Percentiles rank a stretch among this genome's conserved stretches.
Evolutionary conservation across 2,329 filamentous ascomycete species (phyloP).

Genomic region (Podosphaera leucotricha): DNA sequence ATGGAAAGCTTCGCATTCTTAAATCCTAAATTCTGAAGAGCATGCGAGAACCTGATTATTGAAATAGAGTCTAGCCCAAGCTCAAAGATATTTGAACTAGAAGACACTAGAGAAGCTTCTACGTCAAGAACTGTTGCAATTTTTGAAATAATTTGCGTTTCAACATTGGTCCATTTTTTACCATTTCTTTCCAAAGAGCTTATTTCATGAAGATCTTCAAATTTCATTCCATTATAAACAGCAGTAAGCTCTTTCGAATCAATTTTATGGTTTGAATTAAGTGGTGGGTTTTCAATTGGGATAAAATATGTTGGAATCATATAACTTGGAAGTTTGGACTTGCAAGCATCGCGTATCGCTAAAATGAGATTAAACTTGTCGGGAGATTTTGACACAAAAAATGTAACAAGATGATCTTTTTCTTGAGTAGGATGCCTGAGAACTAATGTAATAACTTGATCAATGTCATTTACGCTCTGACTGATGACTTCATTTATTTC

Average conservation of each 20-base stretch:
- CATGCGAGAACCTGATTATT: slow-evolving; percentile 42
- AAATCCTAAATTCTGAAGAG: slow-evolving; percentile 40
- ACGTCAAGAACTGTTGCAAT: slow-evolving; percentile 21
- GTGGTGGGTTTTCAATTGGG: slow-evolving; percentile 43
- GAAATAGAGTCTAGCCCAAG: slow-evolving; percentile 77
- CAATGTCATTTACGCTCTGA: slow-evolving; percentile 30
- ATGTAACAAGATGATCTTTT: slow-evolving; percentile 68
- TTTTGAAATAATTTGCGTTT: slow-evolving; percentile 25
- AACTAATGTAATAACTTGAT: slow-evolving; percentile 54
- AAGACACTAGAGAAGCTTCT: slow-evolving; percentile 19
- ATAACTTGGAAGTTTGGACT: slow-evolving; percentile 48
- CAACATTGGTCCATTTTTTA: slow-evolving; percentile 17
- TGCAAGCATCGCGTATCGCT: slow-evolving; percentile 37
- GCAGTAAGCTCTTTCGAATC: slow-evolving; percentile 46
- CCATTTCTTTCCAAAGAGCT: slow-evolving; percentile 16
- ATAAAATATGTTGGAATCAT: slow-evolving; percentile 82
- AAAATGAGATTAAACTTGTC: slow-evolving; percentile 17
- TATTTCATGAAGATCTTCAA: slow-evolving; percentile 35
- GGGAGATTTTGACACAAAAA: slow-evolving; percentile 27
- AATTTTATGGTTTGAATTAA: slow-evolving; percentile 77
- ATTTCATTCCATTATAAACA: slow-evolving; percentile 37
- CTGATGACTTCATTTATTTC: slow-evolving; percentile 70
- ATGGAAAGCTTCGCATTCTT: slow-evolving; percentile 34
- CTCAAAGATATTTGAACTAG: slow-evolving; percentile 55
- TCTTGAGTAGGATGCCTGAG: slow-evolving; percentile 44